A percentile compares a stretch with the other conserved stretches of the same genome.
These are phyloP conservation scores for Dendrothele bispora DNA, from an alignment of 768 basidiomycete species.

Conservation along the genomic window DNA sequence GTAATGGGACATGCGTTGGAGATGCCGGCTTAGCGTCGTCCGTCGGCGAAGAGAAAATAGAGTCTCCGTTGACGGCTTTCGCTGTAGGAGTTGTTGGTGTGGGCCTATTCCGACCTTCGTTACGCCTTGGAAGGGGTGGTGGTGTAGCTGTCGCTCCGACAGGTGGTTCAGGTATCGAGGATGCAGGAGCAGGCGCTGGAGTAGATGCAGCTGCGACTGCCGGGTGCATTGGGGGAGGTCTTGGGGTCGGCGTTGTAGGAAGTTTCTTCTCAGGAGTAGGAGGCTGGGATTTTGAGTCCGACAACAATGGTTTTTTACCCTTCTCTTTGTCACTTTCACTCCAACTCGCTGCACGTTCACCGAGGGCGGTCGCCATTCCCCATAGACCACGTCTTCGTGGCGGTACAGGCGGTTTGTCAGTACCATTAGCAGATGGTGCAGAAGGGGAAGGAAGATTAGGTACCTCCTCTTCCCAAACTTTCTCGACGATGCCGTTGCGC, in stretches of 20 bases:
- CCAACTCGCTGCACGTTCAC: constrained; percentile 62
- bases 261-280: constrained; percentile 19
- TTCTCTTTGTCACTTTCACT: constrained; percentile 43
- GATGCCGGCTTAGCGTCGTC: not conserved
- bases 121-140: not conserved
- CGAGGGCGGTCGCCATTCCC: constrained; percentile 65
- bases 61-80: not conserved
- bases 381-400: constrained; percentile 64
- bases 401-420: constrained; percentile 60
- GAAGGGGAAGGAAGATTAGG: constrained; percentile 34
- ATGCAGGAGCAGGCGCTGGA: constrained; percentile 1
- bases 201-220: constrained; percentile 8
- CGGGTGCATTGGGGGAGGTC: constrained; percentile 45
- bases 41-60: not conserved
- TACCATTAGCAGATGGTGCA: constrained; percentile 22
- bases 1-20: constrained; percentile 34
- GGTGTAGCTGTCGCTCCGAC: not conserved
- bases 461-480: constrained; percentile 85
- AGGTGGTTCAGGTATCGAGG: constrained; percentile 1
- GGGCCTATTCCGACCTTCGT: not conserved
- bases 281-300: constrained; percentile 1
- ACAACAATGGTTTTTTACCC: constrained; percentile 22
- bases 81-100: constrained; percentile 9
- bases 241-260: constrained; percentile 23
- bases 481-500: constrained; percentile 77